Evolutionary conservation across 2,329 filamentous ascomycete genomes (phyloP), one percentile per base, ranked within the genome.

Genomic region (Epichloe gansuensis): DNA sequence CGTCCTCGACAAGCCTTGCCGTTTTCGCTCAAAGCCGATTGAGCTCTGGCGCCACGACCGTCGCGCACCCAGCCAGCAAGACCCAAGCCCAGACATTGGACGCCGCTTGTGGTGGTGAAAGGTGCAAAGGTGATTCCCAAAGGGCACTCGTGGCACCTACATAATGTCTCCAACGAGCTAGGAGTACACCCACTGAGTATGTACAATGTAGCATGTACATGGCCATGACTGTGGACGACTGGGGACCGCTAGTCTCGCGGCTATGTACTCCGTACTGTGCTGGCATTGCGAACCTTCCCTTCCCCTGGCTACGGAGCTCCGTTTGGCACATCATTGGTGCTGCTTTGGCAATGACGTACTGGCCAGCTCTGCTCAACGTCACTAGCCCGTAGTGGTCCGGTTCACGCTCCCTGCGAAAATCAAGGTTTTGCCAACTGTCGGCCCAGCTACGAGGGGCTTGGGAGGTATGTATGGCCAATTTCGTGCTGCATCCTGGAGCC

Each of bases 311-410:
- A 50, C 53, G 50, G 44, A 54, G 49, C 53, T 52, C 46, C 34
- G 25, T 37, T 46, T 41, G 15, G 46, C 46, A 50, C 41, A 39
- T 43, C 45, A 52, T 55, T 52, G 53, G 50, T 34, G 52, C 39
- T 31, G 51, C 37, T 39, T 52, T 17, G 54, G 28, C 48, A 56
- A 68, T 68, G 66, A 68, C 66, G 66, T 66, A 63, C 58, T 62
- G 57, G 61, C 58, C 58, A 58, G 60, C 57, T 61, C 59, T 57
- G 58, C 57, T 58, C 59, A 67, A 67, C 65, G 65, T 67, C 65
- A 67, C 65, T 43, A 43, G 45, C 25, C 17, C 41, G 15, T 65
- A 67, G 65, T 43, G 37, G 45, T 43, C 17, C 41, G 15, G 15
- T 25, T 43, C 37, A 17, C 37, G 25, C 46, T 60, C 51, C 56